These are phyloP conservation scores for Sporothrix curviconia DNA, from an alignment of 2,329 filamentous ascomycete species.

Conservation along the genomic window DNA sequence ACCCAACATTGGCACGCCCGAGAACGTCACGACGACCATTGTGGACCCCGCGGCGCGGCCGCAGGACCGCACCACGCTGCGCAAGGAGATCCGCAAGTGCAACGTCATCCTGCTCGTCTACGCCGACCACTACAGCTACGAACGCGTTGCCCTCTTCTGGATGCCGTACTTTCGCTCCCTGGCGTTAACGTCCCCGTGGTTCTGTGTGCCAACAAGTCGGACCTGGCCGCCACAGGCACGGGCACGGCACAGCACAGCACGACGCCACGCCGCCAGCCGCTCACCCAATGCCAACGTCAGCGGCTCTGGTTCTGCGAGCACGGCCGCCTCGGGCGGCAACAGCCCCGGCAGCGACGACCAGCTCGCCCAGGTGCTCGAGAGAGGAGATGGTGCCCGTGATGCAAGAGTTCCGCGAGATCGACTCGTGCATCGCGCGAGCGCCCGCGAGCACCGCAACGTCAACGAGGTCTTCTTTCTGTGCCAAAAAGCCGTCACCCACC, in stretches of 20 bases:
- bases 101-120: slow-evolving; percentile 97
- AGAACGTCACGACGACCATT: slow-evolving; percentile 95
- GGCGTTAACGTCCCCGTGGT: slow-evolving; percentile 97
- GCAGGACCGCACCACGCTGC: slow-evolving; percentile 81
- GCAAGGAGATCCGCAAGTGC: slow-evolving; percentile 91
- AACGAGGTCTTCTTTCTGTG: slow-evolving; percentile 97
- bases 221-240: slow-evolving; percentile 47
- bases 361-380: slow-evolving; percentile 78
- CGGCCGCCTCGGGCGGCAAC: background rate
- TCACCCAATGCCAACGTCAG: no score
- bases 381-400: slow-evolving; percentile 98
- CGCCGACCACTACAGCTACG: slow-evolving; percentile 98
- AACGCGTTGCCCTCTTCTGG: slow-evolving; percentile 94
- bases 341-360: slow-evolving; percentile 46
- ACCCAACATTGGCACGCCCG: slow-evolving; percentile 83
- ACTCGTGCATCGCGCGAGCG: slow-evolving; percentile 95
- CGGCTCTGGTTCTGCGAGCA: no score
- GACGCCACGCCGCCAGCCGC: background rate
- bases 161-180: slow-evolving; percentile 96
- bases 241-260: background rate
- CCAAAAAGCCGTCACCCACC: slow-evolving; percentile 95
- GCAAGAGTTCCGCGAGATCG: slow-evolving; percentile 97
- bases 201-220: slow-evolving; percentile 95
- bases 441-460: slow-evolving; percentile 85
- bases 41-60: slow-evolving; percentile 95